Evolutionary conservation across 805 yeast species (phyloP).

Genomic region (Ogataea paraovalis): DNA sequence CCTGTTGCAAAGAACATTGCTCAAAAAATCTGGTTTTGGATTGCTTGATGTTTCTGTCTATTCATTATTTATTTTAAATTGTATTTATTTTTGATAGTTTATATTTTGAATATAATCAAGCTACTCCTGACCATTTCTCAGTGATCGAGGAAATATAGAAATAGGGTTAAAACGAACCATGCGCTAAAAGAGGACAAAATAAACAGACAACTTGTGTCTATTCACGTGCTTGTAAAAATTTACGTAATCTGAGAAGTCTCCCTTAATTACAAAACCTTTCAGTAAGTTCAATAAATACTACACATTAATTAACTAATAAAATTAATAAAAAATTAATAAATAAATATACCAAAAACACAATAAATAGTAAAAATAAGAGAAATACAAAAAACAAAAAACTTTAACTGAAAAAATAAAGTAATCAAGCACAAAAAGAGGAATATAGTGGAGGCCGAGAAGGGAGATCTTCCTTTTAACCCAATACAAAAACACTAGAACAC

Average conservation of each 20-base stretch:
- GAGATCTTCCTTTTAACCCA: background rate
- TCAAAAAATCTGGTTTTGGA: constrained; percentile 42
- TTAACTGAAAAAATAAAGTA: background rate
- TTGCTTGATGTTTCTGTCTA: background rate
- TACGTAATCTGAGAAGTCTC: too few species aligned
- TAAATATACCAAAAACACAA: background rate
- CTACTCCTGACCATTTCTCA: too few species aligned
- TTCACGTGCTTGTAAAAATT: too few species aligned
- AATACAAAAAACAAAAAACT: background rate
- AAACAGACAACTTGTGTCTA: too few species aligned
- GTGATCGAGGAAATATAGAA: too few species aligned
- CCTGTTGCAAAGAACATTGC: constrained; percentile 34
- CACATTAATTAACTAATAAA: background rate
- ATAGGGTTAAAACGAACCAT: too few species aligned
- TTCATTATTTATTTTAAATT: too few species aligned
- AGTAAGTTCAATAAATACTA: background rate
- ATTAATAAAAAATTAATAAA: background rate
- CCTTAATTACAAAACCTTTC: too few species aligned
- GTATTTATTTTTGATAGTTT: too few species aligned
- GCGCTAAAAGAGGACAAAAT: too few species aligned
- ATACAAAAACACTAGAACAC: background rate
- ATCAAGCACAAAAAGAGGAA: background rate
- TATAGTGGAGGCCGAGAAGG: background rate
- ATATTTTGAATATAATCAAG: too few species aligned
- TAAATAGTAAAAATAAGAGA: background rate